Percentiles rank a stretch among this genome's conserved stretches.
These are phyloP conservation scores for Alternaria brassicae DNA, from an alignment of 2,329 filamentous ascomycete species.

Conservation along the genomic window DNA sequence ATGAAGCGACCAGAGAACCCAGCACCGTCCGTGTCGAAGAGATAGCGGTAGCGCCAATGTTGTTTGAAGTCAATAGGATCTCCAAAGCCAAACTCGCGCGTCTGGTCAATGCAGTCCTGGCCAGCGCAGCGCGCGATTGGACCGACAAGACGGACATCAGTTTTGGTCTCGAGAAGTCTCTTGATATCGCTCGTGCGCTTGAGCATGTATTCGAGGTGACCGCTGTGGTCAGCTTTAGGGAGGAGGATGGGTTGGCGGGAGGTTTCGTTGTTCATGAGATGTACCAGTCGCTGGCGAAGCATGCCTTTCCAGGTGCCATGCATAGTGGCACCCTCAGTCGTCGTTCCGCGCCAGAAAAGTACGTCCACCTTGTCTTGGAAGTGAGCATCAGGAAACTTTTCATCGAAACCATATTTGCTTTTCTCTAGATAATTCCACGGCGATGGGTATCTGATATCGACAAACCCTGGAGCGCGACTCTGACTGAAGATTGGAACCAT, in stretches of 20 bases:
- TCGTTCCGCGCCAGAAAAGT: conserved; percentile 78
- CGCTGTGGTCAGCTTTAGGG: conserved; percentile 58
- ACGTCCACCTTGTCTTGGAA: conserved; percentile 69
- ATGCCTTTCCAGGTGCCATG: conserved; percentile 69
- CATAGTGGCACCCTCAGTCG: conserved; percentile 60
- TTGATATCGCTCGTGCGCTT: conserved; percentile 64
- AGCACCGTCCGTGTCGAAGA: conserved; percentile 74
- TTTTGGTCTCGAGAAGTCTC: conserved; percentile 56
- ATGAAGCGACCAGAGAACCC: conserved; percentile 72
- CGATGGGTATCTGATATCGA: conserved; percentile 77
- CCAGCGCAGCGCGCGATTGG: conserved; percentile 64
- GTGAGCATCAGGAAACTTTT: conserved; percentile 58
- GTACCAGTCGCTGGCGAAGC: conserved; percentile 74
- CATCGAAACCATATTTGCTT: conserved; percentile 59
- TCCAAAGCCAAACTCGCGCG: conserved; percentile 59
- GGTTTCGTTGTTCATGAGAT: conserved; percentile 57
- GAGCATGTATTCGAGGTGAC: conserved; percentile 63
- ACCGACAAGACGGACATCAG: conserved; percentile 66
- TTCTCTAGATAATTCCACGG: conserved; percentile 69
- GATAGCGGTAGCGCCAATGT: conserved; percentile 71
- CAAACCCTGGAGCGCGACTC: conserved; percentile 74
- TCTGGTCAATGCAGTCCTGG: conserved; percentile 62
- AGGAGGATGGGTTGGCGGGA: conserved; percentile 43
- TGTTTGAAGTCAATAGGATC: conserved; percentile 60
- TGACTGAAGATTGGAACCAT: conserved; percentile 79